phyloP scores from a whole-genome alignment of 768 basidiomycete species.

The Fomitopsis serialis region DNA sequence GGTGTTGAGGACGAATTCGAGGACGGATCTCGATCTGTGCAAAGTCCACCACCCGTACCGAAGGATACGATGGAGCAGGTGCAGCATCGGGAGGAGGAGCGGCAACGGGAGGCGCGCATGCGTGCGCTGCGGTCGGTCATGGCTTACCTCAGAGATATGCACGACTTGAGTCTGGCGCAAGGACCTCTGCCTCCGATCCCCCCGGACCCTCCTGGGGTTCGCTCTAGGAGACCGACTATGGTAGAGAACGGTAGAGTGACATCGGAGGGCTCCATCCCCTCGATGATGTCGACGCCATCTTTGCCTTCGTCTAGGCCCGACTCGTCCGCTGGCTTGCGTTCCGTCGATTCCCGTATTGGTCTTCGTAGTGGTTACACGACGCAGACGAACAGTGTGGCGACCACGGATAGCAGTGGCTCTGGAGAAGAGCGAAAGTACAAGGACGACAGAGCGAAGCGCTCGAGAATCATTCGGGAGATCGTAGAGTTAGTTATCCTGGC shows the following conservation, averaged over 20 bases:
- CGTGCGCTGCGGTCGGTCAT: slow-evolving; percentile 87
- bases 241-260: slow-evolving; percentile 52
- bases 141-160: slow-evolving; percentile 94
- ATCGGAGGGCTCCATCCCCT: slow-evolving; percentile 39
- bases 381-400: slow-evolving; percentile 68
- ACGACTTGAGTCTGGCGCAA: slow-evolving; percentile 77
- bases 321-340: slow-evolving; percentile 52
- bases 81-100: slow-evolving; percentile 64
- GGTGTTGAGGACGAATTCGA: slow-evolving; percentile 26
- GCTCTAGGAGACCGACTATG: slow-evolving; percentile 65
- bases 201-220: slow-evolving; percentile 16
- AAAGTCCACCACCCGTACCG: slow-evolving; percentile 40
- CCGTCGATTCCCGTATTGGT: slow-evolving; percentile 56
- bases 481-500: slow-evolving; percentile 59
- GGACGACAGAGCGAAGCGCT: slow-evolving; percentile 83
- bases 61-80: slow-evolving; percentile 41
- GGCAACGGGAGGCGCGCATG: slow-evolving; percentile 64
- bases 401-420: slow-evolving; percentile 71
- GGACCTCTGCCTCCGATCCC: slow-evolving; percentile 21
- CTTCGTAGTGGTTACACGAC: slow-evolving; percentile 54
- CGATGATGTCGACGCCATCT: slow-evolving; percentile 32
- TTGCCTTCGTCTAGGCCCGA: slow-evolving; percentile 31
- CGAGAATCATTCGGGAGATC: slow-evolving; percentile 85
- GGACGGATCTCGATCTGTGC: slow-evolving; percentile 15
- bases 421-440: slow-evolving; percentile 83